Evolutionary conservation across 805 yeast genomes (phyloP).

Genomic region (Myxozyma kluyveri): DNA sequence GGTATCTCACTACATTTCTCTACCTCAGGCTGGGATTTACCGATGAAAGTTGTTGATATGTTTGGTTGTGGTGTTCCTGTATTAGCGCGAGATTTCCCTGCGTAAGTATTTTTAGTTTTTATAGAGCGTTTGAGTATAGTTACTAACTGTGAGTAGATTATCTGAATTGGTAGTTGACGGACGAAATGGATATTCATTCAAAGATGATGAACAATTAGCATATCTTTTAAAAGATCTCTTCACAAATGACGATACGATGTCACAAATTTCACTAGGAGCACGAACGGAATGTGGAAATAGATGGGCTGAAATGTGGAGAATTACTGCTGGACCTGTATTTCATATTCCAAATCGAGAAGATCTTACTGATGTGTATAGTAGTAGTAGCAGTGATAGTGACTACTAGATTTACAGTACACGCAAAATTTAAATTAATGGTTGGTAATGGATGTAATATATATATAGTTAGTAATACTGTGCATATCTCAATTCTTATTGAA

Average conservation of each 20-base stretch:
- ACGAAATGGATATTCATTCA: conserved; percentile 65
- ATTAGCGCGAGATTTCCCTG: conserved; percentile 69
- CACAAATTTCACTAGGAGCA: conserved; percentile 64
- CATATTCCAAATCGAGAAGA: conserved; percentile 28
- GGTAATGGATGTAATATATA: neutral
- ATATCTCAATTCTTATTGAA: neutral
- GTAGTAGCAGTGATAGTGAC: conserved; percentile 26
- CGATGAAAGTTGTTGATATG: conserved; percentile 95
- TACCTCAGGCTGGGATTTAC: conserved; percentile 89
- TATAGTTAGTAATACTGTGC: neutral
- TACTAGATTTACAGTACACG: neutral
- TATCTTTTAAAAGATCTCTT: conserved; percentile 35
- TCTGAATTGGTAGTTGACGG: conserved; percentile 69
- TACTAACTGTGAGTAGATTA: conserved; percentile 35
- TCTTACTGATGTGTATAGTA: conserved; percentile 20
- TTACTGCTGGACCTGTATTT: conserved; percentile 46
- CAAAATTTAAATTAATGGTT: neutral
- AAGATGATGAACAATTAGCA: conserved; percentile 45
- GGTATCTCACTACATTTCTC: conserved; percentile 90
- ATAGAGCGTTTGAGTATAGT: neutral
- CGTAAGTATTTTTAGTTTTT: conserved; percentile 37
- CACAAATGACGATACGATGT: conserved; percentile 36
- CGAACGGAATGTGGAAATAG: conserved; percentile 59
- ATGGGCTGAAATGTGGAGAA: conserved; percentile 79
- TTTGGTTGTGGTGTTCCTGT: conserved; percentile 97